Evolutionary conservation across 2,329 filamentous ascomycete genomes (phyloP), one percentile per base, ranked within the genome.

Genomic region (Gliomastix tumulicola): DNA sequence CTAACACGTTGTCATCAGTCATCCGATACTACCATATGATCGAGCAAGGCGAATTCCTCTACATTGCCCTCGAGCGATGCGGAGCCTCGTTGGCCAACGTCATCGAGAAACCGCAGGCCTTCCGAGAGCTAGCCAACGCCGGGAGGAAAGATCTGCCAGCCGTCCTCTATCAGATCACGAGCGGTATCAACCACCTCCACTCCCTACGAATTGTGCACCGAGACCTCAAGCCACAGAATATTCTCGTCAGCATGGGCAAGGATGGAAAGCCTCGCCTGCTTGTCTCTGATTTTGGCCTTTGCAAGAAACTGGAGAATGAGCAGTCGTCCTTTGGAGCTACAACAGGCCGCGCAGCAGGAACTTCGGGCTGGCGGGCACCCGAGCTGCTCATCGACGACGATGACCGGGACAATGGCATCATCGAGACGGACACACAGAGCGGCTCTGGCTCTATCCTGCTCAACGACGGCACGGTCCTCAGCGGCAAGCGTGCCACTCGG

Each of bases 221-320:
- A 36, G 92, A 98, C 54, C 76, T 98, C 51, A 98, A 98, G 57
- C 92, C 92, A 1, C 92, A 98, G 52, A 98, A 98, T 49, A 97
- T 98, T 35, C 71, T 98, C 2, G 88, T 97, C 41, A 76, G 79
- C 22, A 80, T 82, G 65, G 79, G 74, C 46, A 79, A 82, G 48
- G 73, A 79, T 41, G 76, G 77, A 30, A 76, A 72, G 23, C 82
- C 88, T 18, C 82, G 90, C n/a, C 72, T 98, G 25, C 76, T 98
- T 5, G 95, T 98, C 23, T 97, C 92, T 0, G 92, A 98, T 58
- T 98, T 98, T 61, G 92, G 92, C 6, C 76, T 98, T 1, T 97
- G 92, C 59, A 98, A 97, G 69, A 97, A 96, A 53, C 68, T 98
- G 13, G 92, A 96, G 45, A 88, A 88, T 37, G 88, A 89, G 7